Evolutionary conservation across 768 basidiomycete genomes (phyloP), one percentile per base, ranked within the genome.

Genomic region (Leccinum boreale): DNA sequence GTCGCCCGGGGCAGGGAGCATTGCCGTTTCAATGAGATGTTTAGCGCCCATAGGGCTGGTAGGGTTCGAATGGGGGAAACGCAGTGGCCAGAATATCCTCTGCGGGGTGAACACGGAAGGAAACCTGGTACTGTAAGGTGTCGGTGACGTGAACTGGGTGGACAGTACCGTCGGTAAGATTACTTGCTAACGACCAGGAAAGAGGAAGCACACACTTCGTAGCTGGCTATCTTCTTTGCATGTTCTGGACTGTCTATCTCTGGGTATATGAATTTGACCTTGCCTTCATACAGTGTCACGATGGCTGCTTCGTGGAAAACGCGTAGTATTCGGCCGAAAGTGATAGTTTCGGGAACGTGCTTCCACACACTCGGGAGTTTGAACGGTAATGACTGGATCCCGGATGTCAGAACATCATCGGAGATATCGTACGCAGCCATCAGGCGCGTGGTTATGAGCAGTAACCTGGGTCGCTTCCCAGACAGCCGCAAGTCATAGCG

Each of bases 401-500:
- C 58, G 4, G 62, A 57, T 5, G 60, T 28, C 50, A 67, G 53
- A 10, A 26, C 29, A 5, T 50, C 49, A 29, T 68, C 66, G 5
- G 68, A 68, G 17, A 72, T 62, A 24, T 71, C 62, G 19, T 71
- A 71, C 1, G 69, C 70, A 4, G 65, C 60, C 65, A 71, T 71
- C 23, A 71, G 50, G 26, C 70, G 67, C 17, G 70, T 69, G 26
- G 60, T 67, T 48, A 70, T 60, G 2, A 71, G 61, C 23, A 71
- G 26, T 3, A 71, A 15, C 31, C 51, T 63, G 8, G 71, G 71
- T 17, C 24, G 52, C 45, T 67, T 62, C 45, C 69, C 69, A 7
- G 70, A 65, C 1, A 71, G 29, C 31, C 71, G 62, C 52, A 71
- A 47, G 46, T 71, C 71, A 31, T 71, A 71, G 24, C 67, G 71